These are phyloP conservation scores for Fusarium ambrosium DNA, from an alignment of 2,329 filamentous ascomycete species.

Conservation along the genomic window DNA sequence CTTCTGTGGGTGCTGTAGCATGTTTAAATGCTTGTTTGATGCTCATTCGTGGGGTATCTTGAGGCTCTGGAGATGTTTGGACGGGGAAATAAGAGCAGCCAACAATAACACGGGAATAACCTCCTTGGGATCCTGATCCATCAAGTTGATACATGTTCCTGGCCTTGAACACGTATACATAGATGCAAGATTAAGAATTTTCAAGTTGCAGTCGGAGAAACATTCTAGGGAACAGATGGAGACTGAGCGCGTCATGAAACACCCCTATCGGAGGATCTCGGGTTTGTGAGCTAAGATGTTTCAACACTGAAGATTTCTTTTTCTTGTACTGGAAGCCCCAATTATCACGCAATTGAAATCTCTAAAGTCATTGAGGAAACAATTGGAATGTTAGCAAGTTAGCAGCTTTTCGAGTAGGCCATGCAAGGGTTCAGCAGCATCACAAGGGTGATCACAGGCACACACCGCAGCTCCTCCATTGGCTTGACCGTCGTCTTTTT, in stretches of 20 bases:
- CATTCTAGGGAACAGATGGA: neutral
- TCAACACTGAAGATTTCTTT: neutral
- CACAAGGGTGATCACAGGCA: neutral
- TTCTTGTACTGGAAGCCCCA: neutral
- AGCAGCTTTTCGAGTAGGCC: neutral
- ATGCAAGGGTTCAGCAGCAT: neutral
- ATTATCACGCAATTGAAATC: rapidly evolving
- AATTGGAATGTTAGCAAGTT: neutral
- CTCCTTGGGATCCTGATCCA: neutral
- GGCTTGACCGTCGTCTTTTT: neutral
- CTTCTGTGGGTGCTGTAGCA: neutral
- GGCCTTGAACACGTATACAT: neutral
- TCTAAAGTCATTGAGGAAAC: neutral
- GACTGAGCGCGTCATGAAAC: neutral
- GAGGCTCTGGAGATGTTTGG: neutral
- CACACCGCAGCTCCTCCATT: neutral
- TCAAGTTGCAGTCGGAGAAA: neutral
- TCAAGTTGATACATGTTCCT: neutral
- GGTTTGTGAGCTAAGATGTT: neutral
- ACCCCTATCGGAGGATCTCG: neutral
- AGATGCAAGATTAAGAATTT: neutral
- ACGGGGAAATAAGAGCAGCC: neutral
- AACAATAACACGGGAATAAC: neutral
- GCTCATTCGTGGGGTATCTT: slow-evolving; percentile 3
- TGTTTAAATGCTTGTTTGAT: neutral